phyloP scores from a whole-genome alignment of 768 basidiomycete species.

The Mycena albidolilacea region DNA sequence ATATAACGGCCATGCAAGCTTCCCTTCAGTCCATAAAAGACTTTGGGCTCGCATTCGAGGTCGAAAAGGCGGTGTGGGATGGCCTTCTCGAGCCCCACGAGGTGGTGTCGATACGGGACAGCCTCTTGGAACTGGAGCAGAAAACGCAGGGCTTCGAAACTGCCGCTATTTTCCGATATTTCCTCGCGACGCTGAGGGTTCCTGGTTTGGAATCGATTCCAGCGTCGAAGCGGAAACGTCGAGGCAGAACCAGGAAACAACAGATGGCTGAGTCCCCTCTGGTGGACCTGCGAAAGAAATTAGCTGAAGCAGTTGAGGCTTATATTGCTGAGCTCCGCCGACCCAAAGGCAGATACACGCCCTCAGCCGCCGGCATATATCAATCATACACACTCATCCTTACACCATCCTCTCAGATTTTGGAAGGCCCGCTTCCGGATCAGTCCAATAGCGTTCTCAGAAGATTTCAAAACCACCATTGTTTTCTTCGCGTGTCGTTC shows the following conservation, averaged over 20 bases:
- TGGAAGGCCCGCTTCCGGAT: slow-evolving; percentile 55
- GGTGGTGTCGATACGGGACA: slow-evolving; percentile 41
- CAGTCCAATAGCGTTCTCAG: slow-evolving; percentile 38
- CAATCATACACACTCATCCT: slow-evolving; percentile 56
- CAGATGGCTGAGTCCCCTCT: slow-evolving; percentile 9
- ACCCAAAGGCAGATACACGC: slow-evolving; percentile 26
- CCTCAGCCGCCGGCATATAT: slow-evolving; percentile 30
- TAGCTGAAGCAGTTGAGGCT: slow-evolving; percentile 28
- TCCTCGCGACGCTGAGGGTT: slow-evolving; percentile 28
- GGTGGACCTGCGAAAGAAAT: slow-evolving; percentile 24
- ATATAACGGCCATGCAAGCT: slow-evolving; percentile 37
- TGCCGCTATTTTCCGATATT: slow-evolving; percentile 38
- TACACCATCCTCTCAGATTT: slow-evolving; percentile 55
- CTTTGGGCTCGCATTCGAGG: slow-evolving; percentile 55
- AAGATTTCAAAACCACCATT: slow-evolving; percentile 53
- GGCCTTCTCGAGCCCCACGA: slow-evolving; percentile 44
- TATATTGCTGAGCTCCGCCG: slow-evolving; percentile 33
- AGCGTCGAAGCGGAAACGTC: slow-evolving; percentile 16
- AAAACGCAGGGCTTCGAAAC: slow-evolving; percentile 17
- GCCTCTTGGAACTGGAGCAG: slow-evolving; percentile 42
- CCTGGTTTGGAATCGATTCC: slow-evolving; percentile 28
- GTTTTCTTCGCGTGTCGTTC: slow-evolving; percentile 64
- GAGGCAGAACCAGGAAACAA: slow-evolving; percentile 25
- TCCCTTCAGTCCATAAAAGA: slow-evolving; percentile 44
- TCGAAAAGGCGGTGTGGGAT: slow-evolving; percentile 53